Evolutionary conservation across 1,284 basidiomycete species (phyloP).

Genomic region (Rhodotorula sp.): DNA sequence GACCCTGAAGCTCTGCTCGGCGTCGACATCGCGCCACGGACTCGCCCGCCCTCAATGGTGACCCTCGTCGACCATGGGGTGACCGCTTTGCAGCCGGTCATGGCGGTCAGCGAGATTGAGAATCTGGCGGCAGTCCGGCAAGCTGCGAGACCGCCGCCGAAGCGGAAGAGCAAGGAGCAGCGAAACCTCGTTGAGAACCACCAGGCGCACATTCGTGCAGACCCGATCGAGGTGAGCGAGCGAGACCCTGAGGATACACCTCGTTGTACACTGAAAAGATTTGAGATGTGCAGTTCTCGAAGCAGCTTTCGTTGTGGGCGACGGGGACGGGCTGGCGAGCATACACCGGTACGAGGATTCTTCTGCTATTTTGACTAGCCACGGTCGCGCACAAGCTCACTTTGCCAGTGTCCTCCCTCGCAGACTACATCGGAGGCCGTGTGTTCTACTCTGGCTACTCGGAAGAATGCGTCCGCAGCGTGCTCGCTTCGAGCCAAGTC

Average conservation of each 20-base stretch:
- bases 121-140: neutral
- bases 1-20: conserved; percentile 29
- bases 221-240: conserved; percentile 30
- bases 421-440: conserved; percentile 36
- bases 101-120: neutral
- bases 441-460: conserved; percentile 39
- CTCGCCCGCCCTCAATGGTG: conserved; percentile 5
- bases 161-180: conserved; percentile 14
- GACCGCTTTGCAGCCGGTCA: conserved; percentile 14
- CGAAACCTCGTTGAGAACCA: conserved; percentile 23
- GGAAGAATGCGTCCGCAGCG: conserved; percentile 16
- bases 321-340: conserved; percentile 36
- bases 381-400: no score
- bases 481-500: conserved; percentile 24
- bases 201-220: conserved; percentile 18
- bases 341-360: conserved; percentile 18
- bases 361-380: no score
- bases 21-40: conserved; percentile 18
- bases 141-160: neutral
- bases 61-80: conserved; percentile 15
- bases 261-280: neutral
- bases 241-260: neutral
- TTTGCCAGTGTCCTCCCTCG: neutral
- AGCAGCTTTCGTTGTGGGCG: conserved; percentile 34
- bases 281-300: conserved; percentile 20